A percentile compares a stretch with the other conserved stretches of the same genome.
phyloP scores from a whole-genome alignment of 345 rosid genomes.

The Excoecaria cochinchinensis region DNA sequence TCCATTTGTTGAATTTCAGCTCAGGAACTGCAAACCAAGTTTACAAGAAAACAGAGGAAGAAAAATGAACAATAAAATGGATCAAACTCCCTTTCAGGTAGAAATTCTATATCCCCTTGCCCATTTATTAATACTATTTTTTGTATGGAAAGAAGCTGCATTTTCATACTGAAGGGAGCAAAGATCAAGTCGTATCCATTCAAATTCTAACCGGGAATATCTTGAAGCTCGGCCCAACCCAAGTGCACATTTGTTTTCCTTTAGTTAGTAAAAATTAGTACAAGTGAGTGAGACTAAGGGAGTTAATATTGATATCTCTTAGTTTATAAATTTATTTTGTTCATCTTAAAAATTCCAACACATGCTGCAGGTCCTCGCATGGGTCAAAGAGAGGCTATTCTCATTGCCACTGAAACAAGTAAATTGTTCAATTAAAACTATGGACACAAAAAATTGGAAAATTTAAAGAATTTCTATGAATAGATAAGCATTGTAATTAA shows the following conservation, averaged over 20 bases:
- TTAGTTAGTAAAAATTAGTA: too few species aligned
- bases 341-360: too few species aligned
- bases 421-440: not conserved
- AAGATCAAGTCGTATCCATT: too few species aligned
- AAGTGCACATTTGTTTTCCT: too few species aligned
- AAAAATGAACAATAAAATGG: not conserved
- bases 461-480: not conserved
- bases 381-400: too few species aligned
- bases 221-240: too few species aligned
- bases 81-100: not conserved
- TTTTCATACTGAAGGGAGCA: not conserved
- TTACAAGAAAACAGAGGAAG: constrained; percentile 3
- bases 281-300: too few species aligned
- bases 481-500: not conserved
- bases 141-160: constrained; percentile 2
- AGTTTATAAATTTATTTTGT: too few species aligned
- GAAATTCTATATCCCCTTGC: not conserved
- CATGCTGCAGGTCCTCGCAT: too few species aligned
- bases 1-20: constrained; percentile 44
- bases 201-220: too few species aligned
- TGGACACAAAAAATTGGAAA: not conserved
- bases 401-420: not conserved
- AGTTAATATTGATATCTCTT: too few species aligned
- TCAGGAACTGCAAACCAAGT: constrained; percentile 38
- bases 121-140: too few species aligned